Evolutionary conservation across 495 filamentous ascomycete genomes (phyloP).

Genomic region (Aspergillus cavernicola): DNA sequence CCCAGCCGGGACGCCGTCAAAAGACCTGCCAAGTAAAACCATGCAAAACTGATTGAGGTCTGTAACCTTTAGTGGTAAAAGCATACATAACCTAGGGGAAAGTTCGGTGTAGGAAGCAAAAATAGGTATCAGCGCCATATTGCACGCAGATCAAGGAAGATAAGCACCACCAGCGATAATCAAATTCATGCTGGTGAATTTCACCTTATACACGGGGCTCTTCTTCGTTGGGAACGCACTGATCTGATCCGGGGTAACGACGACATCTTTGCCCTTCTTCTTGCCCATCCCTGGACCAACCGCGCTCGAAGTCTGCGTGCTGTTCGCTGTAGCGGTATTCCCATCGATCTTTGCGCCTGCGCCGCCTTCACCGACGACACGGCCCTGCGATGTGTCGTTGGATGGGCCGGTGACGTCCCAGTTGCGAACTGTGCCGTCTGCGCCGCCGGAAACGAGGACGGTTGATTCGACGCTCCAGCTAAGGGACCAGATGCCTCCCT

Average conservation of each 20-base stretch:
- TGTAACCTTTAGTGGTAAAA: no score
- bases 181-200: constrained; percentile 90
- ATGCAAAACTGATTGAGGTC: neutral
- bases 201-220: constrained; percentile 87
- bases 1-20: constrained; percentile 12
- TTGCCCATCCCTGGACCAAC: constrained; percentile 54
- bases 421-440: constrained; percentile 87
- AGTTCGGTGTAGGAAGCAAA: no score
- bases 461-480: constrained; percentile 87
- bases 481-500: constrained; percentile 89
- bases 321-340: constrained; percentile 30
- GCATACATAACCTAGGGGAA: no score
- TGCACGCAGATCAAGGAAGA: constrained; percentile 61
- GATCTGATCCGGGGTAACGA: constrained; percentile 89
- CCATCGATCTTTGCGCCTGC: constrained; percentile 51
- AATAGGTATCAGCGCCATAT: no score
- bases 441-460: constrained; percentile 81
- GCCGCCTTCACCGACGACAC: constrained; percentile 54
- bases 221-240: constrained; percentile 93
- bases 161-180: constrained; percentile 86
- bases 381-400: constrained; percentile 53
- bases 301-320: constrained; percentile 34
- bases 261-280: constrained; percentile 86
- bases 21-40: neutral
- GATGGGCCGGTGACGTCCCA: constrained; percentile 80